Evolutionary conservation across 2,329 filamentous ascomycete genomes (phyloP).

Genomic region (Dothideomycetes sp.): DNA sequence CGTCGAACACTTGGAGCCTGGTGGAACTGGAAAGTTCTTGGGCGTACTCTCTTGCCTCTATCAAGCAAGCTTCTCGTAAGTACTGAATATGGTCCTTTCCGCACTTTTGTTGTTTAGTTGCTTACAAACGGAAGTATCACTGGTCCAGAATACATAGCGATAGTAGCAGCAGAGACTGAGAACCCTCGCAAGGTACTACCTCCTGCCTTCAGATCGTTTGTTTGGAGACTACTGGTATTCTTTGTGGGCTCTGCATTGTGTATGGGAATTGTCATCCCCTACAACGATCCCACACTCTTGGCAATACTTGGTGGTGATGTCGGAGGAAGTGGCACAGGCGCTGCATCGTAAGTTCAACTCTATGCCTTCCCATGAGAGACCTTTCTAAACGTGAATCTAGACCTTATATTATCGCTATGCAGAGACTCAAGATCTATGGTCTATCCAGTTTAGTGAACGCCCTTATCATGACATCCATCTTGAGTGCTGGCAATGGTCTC

Average conservation of each 20-base stretch:
- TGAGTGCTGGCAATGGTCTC: constrained; percentile 49
- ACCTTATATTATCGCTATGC: constrained; percentile 27
- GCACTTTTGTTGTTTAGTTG: constrained; percentile 18
- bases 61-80: constrained; percentile 32
- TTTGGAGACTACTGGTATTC: constrained; percentile 38
- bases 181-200: constrained; percentile 38
- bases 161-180: constrained; percentile 40
- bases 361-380: neutral
- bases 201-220: constrained; percentile 40
- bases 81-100: neutral
- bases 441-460: constrained; percentile 33
- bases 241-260: constrained; percentile 39
- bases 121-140: neutral
- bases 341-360: constrained; percentile 20
- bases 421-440: constrained; percentile 34
- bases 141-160: constrained; percentile 38
- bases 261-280: constrained; percentile 33
- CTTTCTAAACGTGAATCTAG: constrained; percentile 1
- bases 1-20: constrained; percentile 21
- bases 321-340: constrained; percentile 21
- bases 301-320: constrained; percentile 19
- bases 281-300: constrained; percentile 22
- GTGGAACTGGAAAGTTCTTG: constrained; percentile 25
- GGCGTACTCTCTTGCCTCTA: constrained; percentile 27
- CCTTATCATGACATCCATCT: constrained; percentile 42